A percentile compares a stretch with the other conserved stretches of the same genome.
Conservation (phyloP, 139 green algal genomes). For the Spirogloea muscicola region DNA sequence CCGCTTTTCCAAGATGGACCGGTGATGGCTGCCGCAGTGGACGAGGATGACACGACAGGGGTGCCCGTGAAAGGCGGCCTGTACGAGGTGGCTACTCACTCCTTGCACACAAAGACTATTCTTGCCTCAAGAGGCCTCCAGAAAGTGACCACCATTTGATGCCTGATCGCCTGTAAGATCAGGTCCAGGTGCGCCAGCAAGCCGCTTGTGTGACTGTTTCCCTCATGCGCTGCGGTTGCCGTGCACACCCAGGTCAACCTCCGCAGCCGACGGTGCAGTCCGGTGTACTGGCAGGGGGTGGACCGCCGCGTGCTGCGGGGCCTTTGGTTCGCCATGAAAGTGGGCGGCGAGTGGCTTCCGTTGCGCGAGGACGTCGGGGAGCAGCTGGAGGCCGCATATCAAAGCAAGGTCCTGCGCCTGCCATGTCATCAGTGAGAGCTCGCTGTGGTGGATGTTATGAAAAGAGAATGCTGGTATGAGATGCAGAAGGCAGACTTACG, state of each 20-base stretch:
- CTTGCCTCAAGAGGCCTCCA: no score
- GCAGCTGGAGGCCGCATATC: conserved; percentile 42
- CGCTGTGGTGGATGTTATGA: no score
- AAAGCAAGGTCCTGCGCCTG: conserved; percentile 29
- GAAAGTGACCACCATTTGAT: no score
- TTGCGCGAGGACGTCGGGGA: conserved; percentile 38
- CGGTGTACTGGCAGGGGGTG: conserved; percentile 38
- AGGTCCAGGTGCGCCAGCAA: no score
- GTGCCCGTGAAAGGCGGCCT: conserved; percentile 36
- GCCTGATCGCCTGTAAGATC: no score
- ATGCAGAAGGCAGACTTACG: no score
- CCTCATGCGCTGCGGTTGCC: no score
- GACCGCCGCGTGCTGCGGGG: conserved; percentile 26
- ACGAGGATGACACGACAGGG: conserved; percentile 20
- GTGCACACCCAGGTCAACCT: conserved; percentile 41
- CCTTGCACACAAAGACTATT: no score
- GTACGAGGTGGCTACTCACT: conserved; percentile 32
- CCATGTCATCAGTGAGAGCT: no score
- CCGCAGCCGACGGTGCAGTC: not conserved
- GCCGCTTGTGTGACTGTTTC: no score
- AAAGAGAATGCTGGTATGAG: no score
- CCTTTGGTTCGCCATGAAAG: conserved; percentile 18
- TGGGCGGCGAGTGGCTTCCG: conserved; percentile 15
- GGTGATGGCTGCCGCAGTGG: not conserved
- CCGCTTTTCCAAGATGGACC: not conserved